phyloP scores from a whole-genome alignment of 148 eudicot species.

The Cornus florida region DNA sequence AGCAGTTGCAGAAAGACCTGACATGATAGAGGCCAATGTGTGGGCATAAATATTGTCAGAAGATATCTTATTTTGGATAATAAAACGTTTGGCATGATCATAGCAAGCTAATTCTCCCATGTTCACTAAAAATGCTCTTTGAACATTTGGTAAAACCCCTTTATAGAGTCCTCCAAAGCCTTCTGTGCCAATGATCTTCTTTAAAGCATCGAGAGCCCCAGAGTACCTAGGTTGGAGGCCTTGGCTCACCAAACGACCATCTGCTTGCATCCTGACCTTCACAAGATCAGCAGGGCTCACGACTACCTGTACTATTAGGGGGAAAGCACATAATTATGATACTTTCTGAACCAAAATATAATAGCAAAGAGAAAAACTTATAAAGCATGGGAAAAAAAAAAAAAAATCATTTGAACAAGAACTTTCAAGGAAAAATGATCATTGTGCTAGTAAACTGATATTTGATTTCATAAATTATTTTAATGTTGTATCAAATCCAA shows the following conservation, averaged over 20 bases:
- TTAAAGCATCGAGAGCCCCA: constrained; percentile 62
- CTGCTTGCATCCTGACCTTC: constrained; percentile 94
- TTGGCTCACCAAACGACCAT: constrained; percentile 57
- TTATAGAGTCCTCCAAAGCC: constrained; percentile 75
- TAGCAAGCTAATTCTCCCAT: constrained; percentile 95
- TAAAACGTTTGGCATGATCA: constrained; percentile 74
- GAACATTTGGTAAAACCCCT: constrained; percentile 79
- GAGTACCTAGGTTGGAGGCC: constrained; percentile 68
- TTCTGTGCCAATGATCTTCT: constrained; percentile 56
- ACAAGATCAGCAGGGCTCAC: constrained; percentile 96
- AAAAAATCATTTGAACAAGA: neutral
- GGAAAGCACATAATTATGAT: constrained; percentile 14
- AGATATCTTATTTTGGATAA: constrained; percentile 56
- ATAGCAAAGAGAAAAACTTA: neutral
- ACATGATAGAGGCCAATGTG: constrained; percentile 70
- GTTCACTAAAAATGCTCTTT: constrained; percentile 87
- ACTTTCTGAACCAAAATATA: neutral
- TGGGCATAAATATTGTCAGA: constrained; percentile 80
- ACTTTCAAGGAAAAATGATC: neutral
- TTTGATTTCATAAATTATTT: neutral
- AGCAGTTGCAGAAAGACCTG: constrained; percentile 78
- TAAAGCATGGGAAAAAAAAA: neutral
- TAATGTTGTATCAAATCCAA: neutral
- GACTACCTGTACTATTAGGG: constrained; percentile 55
- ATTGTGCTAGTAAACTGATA: neutral